Evolutionary conservation across 2,329 filamentous ascomycete species (phyloP), one percentile per base, ranked within the genome.

Genomic region (Penicillium olsonii): DNA sequence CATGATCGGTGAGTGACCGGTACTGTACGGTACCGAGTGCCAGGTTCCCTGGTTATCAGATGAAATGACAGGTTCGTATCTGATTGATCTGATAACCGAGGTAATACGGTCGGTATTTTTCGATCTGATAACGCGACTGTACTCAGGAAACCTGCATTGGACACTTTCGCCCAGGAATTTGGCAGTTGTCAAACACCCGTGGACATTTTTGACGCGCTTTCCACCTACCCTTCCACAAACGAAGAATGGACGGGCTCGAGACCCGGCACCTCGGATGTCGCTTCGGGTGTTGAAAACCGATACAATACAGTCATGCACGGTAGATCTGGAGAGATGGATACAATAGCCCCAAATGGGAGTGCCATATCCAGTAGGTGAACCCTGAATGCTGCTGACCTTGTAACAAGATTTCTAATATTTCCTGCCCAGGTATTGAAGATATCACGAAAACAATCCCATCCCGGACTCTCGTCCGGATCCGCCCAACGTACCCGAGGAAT

Each of bases 261-360:
- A 31, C 27, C 14, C 22, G 22, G 12, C 34, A 47, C 41, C 47
- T 34, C 50, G 50, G 39, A 3, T 14, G 18, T 42, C 22, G 18
- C 27, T 12, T 54, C 52, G 52, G 45, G 29, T 38, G 37, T 19
- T 26, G 9, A 6, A n/a, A 19, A 22, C 34, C 26, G 10, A 20
- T 41, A 29, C 37, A 20, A 24, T 19, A 29, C 33, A 24, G 19
- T 41, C 41, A 49, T 57, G 56, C 56, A 59, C 27, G 10, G 56
- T 59, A 52, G 56, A 59, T 59, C 56, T 43, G 48, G 47, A 45
- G 41, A 38, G 37, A 52, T 57, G 55, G 50, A 52, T 46, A 52
- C 42, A 31, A 50, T 38, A 20, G 20, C 46, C 42, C 37, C 37
- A 52, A 43, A 34, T 45, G 48, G 42, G 42, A 43, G 34, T 22